Percentiles rank a stretch among this genome's conserved stretches.
These are phyloP conservation scores for Penicillium parvum DNA, from an alignment of 495 filamentous ascomycete species.

Conservation along the genomic window DNA sequence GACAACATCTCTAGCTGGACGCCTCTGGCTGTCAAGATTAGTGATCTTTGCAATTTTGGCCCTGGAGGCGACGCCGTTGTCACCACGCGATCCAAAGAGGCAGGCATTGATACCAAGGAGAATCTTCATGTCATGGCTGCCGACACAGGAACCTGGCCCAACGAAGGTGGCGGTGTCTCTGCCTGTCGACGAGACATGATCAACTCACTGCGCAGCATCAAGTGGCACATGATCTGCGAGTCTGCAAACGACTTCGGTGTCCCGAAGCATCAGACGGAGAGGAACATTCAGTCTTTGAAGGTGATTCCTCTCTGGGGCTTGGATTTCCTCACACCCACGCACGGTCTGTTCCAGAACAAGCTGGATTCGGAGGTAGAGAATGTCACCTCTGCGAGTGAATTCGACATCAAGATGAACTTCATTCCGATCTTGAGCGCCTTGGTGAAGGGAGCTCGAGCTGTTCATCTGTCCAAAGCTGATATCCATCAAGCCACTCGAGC, in stretches of 20 bases:
- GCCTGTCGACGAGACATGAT: slow-evolving; percentile 66
- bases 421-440: slow-evolving; percentile 57
- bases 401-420: slow-evolving; percentile 58
- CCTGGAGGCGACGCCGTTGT: slow-evolving; percentile 55
- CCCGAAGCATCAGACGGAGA: slow-evolving; percentile 62
- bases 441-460: slow-evolving; percentile 54
- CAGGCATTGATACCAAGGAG: slow-evolving; percentile 47
- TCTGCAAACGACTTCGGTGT: slow-evolving; percentile 62
- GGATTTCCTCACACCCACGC: slow-evolving; percentile 58
- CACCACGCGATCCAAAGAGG: slow-evolving; percentile 39
- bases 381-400: slow-evolving; percentile 46
- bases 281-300: slow-evolving; percentile 61
- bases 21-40: slow-evolving; percentile 56
- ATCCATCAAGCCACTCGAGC: slow-evolving; percentile 54
- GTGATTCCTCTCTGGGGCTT: slow-evolving; percentile 64
- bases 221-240: slow-evolving; percentile 64
- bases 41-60: slow-evolving; percentile 61
- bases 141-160: slow-evolving; percentile 64
- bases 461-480: slow-evolving; percentile 46
- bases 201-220: slow-evolving; percentile 57
- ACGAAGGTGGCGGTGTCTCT: slow-evolving; percentile 62
- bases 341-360: slow-evolving; percentile 60
- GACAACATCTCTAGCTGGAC: slow-evolving; percentile 56
- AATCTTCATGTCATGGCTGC: slow-evolving; percentile 59
- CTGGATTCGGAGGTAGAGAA: slow-evolving; percentile 59